Conservation (phyloP, 2,329 filamentous ascomycete genomes). For the Whalleya microplaca region DNA sequence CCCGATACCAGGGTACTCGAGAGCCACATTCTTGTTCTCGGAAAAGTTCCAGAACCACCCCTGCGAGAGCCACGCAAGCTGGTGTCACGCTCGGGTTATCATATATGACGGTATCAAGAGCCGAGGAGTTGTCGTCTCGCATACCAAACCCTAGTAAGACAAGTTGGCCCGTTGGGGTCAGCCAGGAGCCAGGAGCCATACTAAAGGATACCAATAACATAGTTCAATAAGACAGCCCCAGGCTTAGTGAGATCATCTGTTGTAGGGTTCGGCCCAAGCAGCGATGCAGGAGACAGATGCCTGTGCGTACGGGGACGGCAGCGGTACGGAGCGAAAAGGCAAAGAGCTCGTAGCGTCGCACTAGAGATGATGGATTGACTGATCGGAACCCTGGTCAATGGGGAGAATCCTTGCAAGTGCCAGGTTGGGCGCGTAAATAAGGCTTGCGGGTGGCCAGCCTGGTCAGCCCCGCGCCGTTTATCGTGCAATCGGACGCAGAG, state of each 20-base stretch:
- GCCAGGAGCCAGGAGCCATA: conserved; percentile 14
- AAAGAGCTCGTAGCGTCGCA: conserved; percentile 33
- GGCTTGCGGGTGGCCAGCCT: conserved; percentile 51
- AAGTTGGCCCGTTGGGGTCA: conserved; percentile 6
- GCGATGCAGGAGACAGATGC: conserved; percentile 19
- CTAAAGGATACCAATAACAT: conserved; percentile 17
- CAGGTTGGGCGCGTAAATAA: conserved; percentile 56
- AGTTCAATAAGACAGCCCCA: conserved; percentile 18
- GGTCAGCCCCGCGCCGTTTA: conserved; percentile 44
- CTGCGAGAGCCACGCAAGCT: conserved; percentile 23
- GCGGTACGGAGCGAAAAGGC: conserved; percentile 29
- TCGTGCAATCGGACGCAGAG: conserved; percentile 54
- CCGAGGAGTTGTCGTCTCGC: conserved; percentile 12
- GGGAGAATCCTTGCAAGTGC: conserved; percentile 45
- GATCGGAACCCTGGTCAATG: conserved; percentile 28
- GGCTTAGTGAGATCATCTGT: conserved; percentile 15
- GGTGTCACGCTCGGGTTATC: conserved; percentile 18
- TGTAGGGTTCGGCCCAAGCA: neutral
- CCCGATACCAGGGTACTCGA: conserved; percentile 18
- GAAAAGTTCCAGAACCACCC: conserved; percentile 23
- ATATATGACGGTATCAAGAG: conserved; percentile 17
- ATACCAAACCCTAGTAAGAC: conserved; percentile 6
- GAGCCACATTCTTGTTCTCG: conserved; percentile 22
- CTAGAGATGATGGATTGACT: conserved; percentile 25
- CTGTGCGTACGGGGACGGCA: conserved; percentile 29